phyloP scores from a whole-genome alignment of 2,329 filamentous ascomycete species.

The Orbilia ellipsospora region DNA sequence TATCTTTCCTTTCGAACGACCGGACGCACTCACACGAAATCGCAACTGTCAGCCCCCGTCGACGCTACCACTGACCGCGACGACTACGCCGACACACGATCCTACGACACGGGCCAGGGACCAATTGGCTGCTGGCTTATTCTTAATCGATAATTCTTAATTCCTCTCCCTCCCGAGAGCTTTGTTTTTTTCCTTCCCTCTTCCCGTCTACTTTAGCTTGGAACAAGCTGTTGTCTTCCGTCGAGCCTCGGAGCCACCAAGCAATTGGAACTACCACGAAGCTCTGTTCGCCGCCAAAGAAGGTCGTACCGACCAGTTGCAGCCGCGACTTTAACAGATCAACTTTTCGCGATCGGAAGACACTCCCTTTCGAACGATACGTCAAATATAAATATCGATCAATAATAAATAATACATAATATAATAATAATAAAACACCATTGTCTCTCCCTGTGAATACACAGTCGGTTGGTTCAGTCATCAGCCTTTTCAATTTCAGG shows the following conservation, averaged over 20 bases:
- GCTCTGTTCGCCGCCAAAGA: constrained; percentile 15
- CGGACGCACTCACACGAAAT: no score
- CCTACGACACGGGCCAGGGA: neutral
- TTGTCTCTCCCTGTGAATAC: neutral
- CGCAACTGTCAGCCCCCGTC: no score
- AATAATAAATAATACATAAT: constrained; percentile 18
- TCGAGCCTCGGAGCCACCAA: constrained; percentile 21
- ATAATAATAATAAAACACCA: neutral
- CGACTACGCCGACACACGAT: neutral
- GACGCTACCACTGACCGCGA: no score
- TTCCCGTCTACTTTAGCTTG: no score
- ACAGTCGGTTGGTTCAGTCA: no score
- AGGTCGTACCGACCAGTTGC: constrained; percentile 44
- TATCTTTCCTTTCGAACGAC: no score
- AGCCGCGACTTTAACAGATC: constrained; percentile 50
- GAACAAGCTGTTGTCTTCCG: constrained; percentile 32
- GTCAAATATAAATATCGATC: neutral
- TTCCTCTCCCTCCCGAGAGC: neutral
- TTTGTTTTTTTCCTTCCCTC: no score
- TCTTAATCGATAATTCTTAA: neutral
- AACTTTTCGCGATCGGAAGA: constrained; percentile 3
- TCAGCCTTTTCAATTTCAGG: constrained; percentile 1
- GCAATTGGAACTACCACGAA: neutral
- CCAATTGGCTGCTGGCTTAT: neutral
- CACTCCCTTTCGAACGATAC: neutral